phyloP scores from a whole-genome alignment of 352 stramenopile species.

The Saprolegnia diclina region DNA sequence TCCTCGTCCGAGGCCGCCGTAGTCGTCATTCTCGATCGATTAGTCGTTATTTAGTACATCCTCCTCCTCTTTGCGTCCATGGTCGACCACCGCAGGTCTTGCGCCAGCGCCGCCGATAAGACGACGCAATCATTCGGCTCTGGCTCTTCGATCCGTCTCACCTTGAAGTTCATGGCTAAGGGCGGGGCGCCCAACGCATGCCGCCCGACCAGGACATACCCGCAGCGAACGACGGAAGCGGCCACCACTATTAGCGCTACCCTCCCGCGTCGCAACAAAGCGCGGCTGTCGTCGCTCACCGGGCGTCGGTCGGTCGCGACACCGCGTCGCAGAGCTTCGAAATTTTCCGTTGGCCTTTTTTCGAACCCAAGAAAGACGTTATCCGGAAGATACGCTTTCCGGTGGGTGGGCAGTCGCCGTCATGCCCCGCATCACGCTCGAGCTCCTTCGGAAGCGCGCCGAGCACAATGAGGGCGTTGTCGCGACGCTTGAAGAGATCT shows the following conservation, averaged over 20 bases:
- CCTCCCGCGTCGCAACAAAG: no score
- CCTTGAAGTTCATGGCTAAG: neutral
- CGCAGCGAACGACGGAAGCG: no score
- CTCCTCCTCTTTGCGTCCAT: neutral
- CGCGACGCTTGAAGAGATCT: conserved; percentile 91
- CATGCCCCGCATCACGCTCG: conserved; percentile 73
- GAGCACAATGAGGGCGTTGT: conserved; percentile 94
- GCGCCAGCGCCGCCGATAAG: neutral
- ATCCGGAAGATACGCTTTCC: neutral
- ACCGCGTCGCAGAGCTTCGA: no score
- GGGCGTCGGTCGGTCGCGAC: no score
- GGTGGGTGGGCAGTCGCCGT: neutral
- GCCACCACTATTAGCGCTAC: no score
- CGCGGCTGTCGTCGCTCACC: no score
- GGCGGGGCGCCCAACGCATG: neutral
- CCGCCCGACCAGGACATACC: neutral
- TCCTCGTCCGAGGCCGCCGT: neutral
- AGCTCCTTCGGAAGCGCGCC: conserved; percentile 80
- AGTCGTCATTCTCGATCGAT: neutral
- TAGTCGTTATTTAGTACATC: conserved; percentile 1
- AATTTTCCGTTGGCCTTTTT: neutral
- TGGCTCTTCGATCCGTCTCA: neutral
- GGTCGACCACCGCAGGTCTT: neutral
- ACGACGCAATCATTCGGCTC: neutral
- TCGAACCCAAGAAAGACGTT: neutral